Base-by-base conservation (phyloP, 2,329 filamentous ascomycete species). In the Ophioceras dolichostomum region DNA sequence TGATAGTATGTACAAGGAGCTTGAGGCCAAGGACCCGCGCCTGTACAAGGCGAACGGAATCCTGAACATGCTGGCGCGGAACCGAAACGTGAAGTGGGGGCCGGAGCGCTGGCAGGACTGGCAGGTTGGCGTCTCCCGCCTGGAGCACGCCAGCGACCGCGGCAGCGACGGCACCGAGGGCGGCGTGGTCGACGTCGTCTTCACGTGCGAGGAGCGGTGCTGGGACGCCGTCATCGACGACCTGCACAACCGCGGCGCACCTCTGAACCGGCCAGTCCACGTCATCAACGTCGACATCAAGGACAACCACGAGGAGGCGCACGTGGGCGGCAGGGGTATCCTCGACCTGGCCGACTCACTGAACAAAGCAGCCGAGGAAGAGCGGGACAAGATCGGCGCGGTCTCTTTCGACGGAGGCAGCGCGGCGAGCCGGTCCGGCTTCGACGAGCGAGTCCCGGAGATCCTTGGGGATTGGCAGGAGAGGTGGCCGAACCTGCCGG, bases 271-370 rank as follows among this genome's bases (percentile, higher is more conserved):
- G 2, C 88, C 91, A 0, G 91, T 98, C 1, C 91, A 98, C 55
- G 85, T 98, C 39, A 94, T 98, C 67, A 98, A 98, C 50, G 82
- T 98, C 38, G 91, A 98, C 56, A 98, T 98, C 53, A 89, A 83
- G 58, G 91, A 98, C 61, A 98, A 96, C 53, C 91, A 96, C 53
- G 89, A 98, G 57, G 91, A 98, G 59, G 91, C 91, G 1, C 69
- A 89, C 17, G 73, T 95, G 2, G 91, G 91, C 9, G 91, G 91
- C 2, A 77, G 81, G 47, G 91, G 85, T 32, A 98, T 98, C 41
- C 68, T 96, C 27, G 91, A 98, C 52, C 68, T 98, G 26, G 91
- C 91, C 1, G 76, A 89, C 51, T 77, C 76, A 22, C 63, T 98
- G 41, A 96, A 96, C 53, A 72, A 75, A 14, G 83, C 77, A 1